These are phyloP conservation scores for Ceratobasidium papillatum DNA, from an alignment of 1,284 basidiomycete genomes.

Conservation along the genomic window DNA sequence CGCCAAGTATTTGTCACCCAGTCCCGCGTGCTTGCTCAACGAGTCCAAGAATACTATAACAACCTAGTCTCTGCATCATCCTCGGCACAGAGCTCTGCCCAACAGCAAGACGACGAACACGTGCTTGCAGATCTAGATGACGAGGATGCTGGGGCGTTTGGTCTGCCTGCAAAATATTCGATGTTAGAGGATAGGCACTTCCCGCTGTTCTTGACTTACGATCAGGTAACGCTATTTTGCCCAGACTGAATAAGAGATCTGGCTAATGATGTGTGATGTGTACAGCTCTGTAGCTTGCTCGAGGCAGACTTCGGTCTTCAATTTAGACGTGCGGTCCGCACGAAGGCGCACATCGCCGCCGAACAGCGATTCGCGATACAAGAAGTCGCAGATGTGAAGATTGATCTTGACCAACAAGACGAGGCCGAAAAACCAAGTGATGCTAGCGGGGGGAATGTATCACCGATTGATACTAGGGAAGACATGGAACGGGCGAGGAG, in stretches of 20 bases:
- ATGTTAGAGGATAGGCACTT: conserved; percentile 36
- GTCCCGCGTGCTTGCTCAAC: conserved; percentile 67
- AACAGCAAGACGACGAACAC: conserved; percentile 17
- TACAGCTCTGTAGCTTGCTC: conserved; percentile 53
- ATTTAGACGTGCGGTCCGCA: conserved; percentile 40
- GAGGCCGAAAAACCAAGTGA: conserved; percentile 10
- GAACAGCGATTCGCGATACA: conserved; percentile 40
- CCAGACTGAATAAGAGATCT: neutral
- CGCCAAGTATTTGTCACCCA: conserved; percentile 79
- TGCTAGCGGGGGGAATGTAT: neutral
- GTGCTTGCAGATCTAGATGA: conserved; percentile 37
- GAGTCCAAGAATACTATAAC: conserved; percentile 69
- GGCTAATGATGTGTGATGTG: conserved; percentile 45
- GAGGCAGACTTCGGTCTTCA: conserved; percentile 46
- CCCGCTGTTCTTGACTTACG: conserved; percentile 33
- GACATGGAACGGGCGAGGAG: conserved; percentile 15
- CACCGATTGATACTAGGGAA: conserved; percentile 12
- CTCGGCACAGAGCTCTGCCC: neutral
- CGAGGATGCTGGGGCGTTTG: conserved; percentile 14
- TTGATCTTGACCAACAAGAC: conserved; percentile 26
- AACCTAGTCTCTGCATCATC: conserved; percentile 47
- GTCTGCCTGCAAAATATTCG: conserved; percentile 22
- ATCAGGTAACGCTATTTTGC: conserved; percentile 15
- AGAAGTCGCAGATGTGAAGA: conserved; percentile 30
- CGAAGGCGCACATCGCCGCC: conserved; percentile 43